Base-by-base conservation (phyloP, 192 early-diverging fungal species). In the Spizellomyces punctatus region DNA sequence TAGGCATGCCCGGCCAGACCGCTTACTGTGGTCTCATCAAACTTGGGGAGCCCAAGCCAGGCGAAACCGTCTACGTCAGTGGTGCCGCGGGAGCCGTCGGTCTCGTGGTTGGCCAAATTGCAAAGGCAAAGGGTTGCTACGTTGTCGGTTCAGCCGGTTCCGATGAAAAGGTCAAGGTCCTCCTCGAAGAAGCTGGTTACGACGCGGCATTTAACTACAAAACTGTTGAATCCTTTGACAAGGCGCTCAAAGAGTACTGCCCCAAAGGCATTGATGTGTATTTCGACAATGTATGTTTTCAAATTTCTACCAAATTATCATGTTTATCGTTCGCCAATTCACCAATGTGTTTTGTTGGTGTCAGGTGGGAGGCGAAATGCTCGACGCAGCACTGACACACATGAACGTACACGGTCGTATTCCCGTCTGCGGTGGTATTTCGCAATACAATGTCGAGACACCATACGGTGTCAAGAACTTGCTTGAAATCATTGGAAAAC, bases 171-270 rank as follows among this genome's bases (percentile, higher is more conserved):
- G 89, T 91, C 19, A 82, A 75, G 16, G 88, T 83, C 69, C 82
- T 95, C 17, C 83, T 84, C 63, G 77, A 83, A 6, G 82, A 84
- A 46, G 71, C 90, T 54, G 90, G 90, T 7, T 91, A 91, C 49
- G 93, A 97, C 77, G 91, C 81, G 5, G 95, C 84, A 10, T 92
- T 97, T 84, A 97, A 97, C 84, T 97, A 97, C 90, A 97, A 95
- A 78, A 94, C 86, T 5, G 83, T 78, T 7, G 82, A 79, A n/a
- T 66, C 73, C 47, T 59, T 76, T 19, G 63, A 73, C 1, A 75
- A 69, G 0, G 85, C 83, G 17, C 86, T 96, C 19, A 79, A 65
- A 45, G 73, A 87, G 74, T 73, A 80, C 4, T 88, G 87, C 45
- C 94, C 94, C 36, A 76, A 91, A 9, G 94, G 95, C 48, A 85